phyloP scores from a whole-genome alignment of 2,329 filamentous ascomycete species.

The Alternaria sp. region DNA sequence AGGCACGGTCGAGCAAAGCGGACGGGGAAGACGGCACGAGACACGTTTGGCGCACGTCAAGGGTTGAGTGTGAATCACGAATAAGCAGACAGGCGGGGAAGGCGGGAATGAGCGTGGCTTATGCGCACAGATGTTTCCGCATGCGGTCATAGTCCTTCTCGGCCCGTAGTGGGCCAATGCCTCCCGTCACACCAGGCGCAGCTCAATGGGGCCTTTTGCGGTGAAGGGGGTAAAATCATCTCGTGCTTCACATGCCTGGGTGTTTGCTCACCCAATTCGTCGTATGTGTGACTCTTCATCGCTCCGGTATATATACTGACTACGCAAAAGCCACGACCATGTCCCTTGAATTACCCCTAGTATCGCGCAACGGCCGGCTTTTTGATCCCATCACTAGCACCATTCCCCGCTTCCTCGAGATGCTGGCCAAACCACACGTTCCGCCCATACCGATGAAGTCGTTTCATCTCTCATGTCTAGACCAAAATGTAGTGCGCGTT shows the following conservation, averaged over 20 bases:
- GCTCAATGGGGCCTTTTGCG: constrained; percentile 31
- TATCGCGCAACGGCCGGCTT: constrained; percentile 23
- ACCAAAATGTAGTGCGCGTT: constrained; percentile 42
- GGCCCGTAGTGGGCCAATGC: constrained; percentile 36
- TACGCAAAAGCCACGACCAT: constrained; percentile 23
- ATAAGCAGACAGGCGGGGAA: constrained; percentile 33
- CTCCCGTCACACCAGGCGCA: constrained; percentile 35
- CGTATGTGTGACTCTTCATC: constrained; percentile 27
- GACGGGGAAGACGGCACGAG: constrained; percentile 40
- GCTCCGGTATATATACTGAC: constrained; percentile 28
- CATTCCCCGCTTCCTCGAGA: constrained; percentile 22
- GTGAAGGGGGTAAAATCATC: constrained; percentile 38
- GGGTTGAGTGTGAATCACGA: constrained; percentile 16
- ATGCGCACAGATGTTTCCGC: constrained; percentile 19
- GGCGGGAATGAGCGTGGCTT: constrained; percentile 15
- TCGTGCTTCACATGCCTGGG: constrained; percentile 27
- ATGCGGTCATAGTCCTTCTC: constrained; percentile 17
- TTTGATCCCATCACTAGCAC: constrained; percentile 23
- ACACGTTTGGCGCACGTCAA: constrained; percentile 23
- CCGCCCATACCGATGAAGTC: constrained; percentile 24
- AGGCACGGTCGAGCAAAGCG: constrained; percentile 28
- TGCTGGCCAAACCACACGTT: constrained; percentile 34
- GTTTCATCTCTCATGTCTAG: constrained; percentile 38
- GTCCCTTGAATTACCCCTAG: constrained; percentile 25
- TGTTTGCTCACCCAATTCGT: constrained; percentile 32